Conservation (phyloP, 140 eudicot genomes). For the Bidens hawaiensis region DNA sequence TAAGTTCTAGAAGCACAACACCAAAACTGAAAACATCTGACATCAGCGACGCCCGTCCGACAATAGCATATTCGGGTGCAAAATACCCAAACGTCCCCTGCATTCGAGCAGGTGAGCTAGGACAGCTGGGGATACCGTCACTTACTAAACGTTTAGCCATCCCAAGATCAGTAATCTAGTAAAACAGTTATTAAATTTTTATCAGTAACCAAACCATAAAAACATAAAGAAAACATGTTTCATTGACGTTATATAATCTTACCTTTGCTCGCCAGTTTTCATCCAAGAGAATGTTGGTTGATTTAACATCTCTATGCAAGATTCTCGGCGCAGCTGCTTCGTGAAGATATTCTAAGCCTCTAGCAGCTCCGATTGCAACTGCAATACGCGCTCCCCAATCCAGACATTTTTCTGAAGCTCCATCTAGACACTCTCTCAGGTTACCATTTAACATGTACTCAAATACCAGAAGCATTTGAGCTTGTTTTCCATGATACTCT, state of each 20-base stretch:
- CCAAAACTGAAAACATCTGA: slow-evolving; percentile 99
- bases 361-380: slow-evolving; percentile 96
- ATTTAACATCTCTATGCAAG: slow-evolving; percentile 94
- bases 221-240: not conserved
- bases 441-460: slow-evolving; percentile 81
- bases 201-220: not conserved
- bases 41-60: slow-evolving; percentile 80
- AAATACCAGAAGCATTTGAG: slow-evolving; percentile 81
- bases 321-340: slow-evolving; percentile 98
- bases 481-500: slow-evolving; percentile 59
- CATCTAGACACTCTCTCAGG: slow-evolving; percentile 84
- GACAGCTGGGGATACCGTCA: slow-evolving; percentile 73
- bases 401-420: slow-evolving; percentile 49
- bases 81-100: slow-evolving; percentile 97
- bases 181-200: not conserved
- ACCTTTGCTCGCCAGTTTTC: slow-evolving; percentile 94
- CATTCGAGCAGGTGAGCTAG: slow-evolving; percentile 94
- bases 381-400: slow-evolving; percentile 81
- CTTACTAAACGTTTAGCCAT: slow-evolving; percentile 79
- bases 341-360: slow-evolving; percentile 95
- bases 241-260: not conserved
- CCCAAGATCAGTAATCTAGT: slow-evolving; percentile 89
- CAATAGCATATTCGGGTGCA: slow-evolving; percentile 93
- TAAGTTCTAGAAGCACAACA: slow-evolving; percentile 90
- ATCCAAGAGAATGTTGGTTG: slow-evolving; percentile 85